Conservation (phyloP, 1,139 yeast species). For the Blastobotrys capitulatus region DNA sequence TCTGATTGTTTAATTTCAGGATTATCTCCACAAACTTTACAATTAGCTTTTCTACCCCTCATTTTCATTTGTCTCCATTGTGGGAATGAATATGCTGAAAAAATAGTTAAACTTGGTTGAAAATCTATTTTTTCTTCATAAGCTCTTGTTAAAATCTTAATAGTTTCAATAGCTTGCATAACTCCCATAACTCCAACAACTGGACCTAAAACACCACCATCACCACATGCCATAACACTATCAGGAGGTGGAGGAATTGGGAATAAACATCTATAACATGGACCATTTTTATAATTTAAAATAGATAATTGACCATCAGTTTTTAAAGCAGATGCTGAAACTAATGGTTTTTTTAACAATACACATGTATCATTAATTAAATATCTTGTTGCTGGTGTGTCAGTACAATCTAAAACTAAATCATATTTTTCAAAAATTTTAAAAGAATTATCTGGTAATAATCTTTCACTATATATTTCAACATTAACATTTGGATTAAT, state of each 20-base stretch:
- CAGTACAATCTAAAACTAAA: conserved; percentile 86
- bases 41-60: conserved; percentile 59
- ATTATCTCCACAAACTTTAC: conserved; percentile 59
- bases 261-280: conserved; percentile 91
- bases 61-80: conserved; percentile 68
- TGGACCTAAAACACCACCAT: conserved; percentile 95
- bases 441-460: conserved; percentile 57
- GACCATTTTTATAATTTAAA: conserved; percentile 67
- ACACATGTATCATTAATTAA: conserved; percentile 84
- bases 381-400: conserved; percentile 83
- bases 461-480: conserved; percentile 45
- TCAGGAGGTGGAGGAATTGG: conserved; percentile 88
- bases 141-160: conserved; percentile 60
- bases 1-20: conserved; percentile 41
- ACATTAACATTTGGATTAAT: conserved; percentile 67
- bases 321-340: conserved; percentile 88
- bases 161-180: conserved; percentile 82
- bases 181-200: conserved; percentile 89
- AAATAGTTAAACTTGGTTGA: conserved; percentile 63
- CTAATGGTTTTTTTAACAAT: conserved; percentile 58
- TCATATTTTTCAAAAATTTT: conserved; percentile 60
- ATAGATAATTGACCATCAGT: conserved; percentile 87
- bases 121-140: conserved; percentile 42
- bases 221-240: conserved; percentile 79
- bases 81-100: conserved; percentile 71